These are phyloP conservation scores for Euphorbia pulcherrima DNA, from an alignment of 345 rosid species.

Conservation along the genomic window DNA sequence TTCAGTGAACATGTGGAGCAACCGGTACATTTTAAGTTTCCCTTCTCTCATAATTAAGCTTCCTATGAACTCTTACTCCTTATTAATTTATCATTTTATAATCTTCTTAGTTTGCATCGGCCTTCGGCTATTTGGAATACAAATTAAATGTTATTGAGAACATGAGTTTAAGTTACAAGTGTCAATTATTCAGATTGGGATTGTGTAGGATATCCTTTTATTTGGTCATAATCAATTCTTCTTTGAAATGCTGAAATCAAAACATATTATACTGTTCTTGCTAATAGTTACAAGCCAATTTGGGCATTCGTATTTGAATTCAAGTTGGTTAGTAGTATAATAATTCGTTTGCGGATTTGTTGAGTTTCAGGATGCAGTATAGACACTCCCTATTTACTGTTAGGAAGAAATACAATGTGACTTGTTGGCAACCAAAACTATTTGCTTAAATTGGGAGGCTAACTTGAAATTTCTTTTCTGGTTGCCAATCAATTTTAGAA, in stretches of 20 bases:
- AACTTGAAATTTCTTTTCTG: not conserved
- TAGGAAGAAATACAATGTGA: not conserved
- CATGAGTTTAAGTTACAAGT: not conserved
- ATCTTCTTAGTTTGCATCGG: not conserved
- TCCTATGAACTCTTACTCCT: not conserved
- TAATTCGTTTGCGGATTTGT: not conserved
- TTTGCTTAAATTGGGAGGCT: not conserved
- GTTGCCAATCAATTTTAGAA: not conserved
- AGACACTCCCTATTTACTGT: not conserved
- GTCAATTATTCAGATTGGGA: not conserved
- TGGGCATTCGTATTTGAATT: not conserved
- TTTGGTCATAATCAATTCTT: not conserved
- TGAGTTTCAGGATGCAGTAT: not conserved
- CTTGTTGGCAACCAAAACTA: not conserved
- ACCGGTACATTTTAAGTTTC: slow-evolving; percentile 52
- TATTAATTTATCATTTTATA: slow-evolving; percentile 3
- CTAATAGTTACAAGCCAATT: not conserved
- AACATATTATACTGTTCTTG: not conserved
- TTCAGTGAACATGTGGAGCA: slow-evolving; percentile 86
- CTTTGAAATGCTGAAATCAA: not conserved
- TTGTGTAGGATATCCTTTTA: not conserved
- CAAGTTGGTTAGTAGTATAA: not conserved
- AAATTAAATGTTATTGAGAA: not conserved
- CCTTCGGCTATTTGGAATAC: not conserved
- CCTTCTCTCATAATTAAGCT: slow-evolving; percentile 14